These are phyloP conservation scores for Phaffia australis DNA, from an alignment of 768 basidiomycete genomes.

Conservation along the genomic window DNA sequence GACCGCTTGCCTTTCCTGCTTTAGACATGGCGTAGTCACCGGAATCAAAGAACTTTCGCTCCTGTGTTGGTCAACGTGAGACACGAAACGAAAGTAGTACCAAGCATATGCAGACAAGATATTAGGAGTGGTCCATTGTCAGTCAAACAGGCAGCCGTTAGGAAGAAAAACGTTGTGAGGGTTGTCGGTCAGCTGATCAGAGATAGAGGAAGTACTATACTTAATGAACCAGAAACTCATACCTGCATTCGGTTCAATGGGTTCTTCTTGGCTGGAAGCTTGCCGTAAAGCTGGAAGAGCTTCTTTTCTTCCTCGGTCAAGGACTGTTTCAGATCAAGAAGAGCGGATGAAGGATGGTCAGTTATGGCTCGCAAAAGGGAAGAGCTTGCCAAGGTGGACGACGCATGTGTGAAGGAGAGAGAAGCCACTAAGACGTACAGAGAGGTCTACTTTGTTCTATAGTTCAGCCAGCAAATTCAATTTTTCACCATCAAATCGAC, in stretches of 20 bases:
- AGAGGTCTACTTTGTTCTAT: too few species aligned
- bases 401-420: too few species aligned
- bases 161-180: neutral
- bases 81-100: too few species aligned
- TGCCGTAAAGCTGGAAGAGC: slow-evolving; percentile 88
- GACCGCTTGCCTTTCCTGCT: slow-evolving; percentile 68
- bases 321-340: slow-evolving; percentile 43
- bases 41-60: slow-evolving; percentile 98
- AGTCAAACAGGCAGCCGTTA: neutral
- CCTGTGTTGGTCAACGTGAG: slow-evolving; percentile 45
- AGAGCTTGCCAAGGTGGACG: too few species aligned
- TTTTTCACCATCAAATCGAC: too few species aligned
- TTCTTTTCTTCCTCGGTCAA: slow-evolving; percentile 82
- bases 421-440: too few species aligned
- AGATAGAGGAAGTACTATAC: neutral
- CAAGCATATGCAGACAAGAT: neutral
- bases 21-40: slow-evolving; percentile 97
- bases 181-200: neutral
- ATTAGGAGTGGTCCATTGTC: slow-evolving; percentile 1
- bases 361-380: too few species aligned
- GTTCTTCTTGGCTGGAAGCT: slow-evolving; percentile 87
- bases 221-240: neutral
- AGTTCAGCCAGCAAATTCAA: too few species aligned
- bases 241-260: slow-evolving; percentile 79
- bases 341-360: too few species aligned